Base-by-base conservation (phyloP, 2,329 filamentous ascomycete species). In the Catunica adiposa region DNA sequence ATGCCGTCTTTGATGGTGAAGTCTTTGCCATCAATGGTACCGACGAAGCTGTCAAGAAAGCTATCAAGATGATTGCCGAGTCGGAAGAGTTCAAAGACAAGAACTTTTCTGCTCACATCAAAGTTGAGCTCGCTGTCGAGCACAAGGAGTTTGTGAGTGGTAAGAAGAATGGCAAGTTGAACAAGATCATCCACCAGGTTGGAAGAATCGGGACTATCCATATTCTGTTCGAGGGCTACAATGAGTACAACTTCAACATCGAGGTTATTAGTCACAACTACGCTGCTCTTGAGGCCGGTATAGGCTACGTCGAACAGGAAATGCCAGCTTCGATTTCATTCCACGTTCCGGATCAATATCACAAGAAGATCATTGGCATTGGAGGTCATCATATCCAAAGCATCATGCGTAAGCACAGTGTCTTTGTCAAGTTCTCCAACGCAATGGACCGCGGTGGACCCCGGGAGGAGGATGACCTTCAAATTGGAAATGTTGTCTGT, bases 361-460 rank as follows among this genome's bases (percentile, higher is more conserved):
- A 98, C 71, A 98, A 98, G 73, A 89, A 92, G 51, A 98, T 98
- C 65, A 98, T 98, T 61, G 92, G 92, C 54, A 97, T 98, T 63
- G 92, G 92, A 59, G 92, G 92, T 8, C 90, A 97, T 67, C 92
- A 98, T 66, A 98, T 98, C 62, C 92, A 98, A 69, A 87, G 90
- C 56, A 97, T 98, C 72, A 98, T 98, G 92, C 97, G 98, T 75
- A 97, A 97, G 71, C 94, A 98, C 70, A 97, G 92, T 0, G 92
- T 98, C 62, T 98, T 98, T 64, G 92, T 98, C 72, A 98, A 98
- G 67, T 98, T 98, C 65, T 95, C 89, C 61, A 98, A 98, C 63
- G 92, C 92, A 15, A 97, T 97, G 89, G 92, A 98, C 66, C 84
- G 92, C 65, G 92, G 88, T 72, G 70, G 89, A 37, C 84, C 94